These are phyloP conservation scores for Boletus vermiculosoides DNA, from an alignment of 768 basidiomycete species.

Conservation along the genomic window DNA sequence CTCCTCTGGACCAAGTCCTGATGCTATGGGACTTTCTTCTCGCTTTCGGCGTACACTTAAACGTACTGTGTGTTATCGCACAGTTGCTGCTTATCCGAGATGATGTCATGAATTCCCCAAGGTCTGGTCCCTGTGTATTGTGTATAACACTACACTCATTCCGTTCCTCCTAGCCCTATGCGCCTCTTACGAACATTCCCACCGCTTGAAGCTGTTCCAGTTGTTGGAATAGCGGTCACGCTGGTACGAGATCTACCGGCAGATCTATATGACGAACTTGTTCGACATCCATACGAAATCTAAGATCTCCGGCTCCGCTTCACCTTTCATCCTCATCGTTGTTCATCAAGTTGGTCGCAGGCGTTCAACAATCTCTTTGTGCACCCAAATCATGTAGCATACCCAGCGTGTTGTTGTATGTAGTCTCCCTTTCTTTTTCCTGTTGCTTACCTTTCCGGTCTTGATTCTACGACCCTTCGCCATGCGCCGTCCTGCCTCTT, in stretches of 20 bases:
- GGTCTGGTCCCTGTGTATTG: constrained; percentile 47
- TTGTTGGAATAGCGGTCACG: constrained; percentile 91
- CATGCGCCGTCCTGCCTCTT: not conserved
- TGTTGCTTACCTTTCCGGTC: not conserved
- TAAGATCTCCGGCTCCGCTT: constrained; percentile 12
- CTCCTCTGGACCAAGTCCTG: constrained; percentile 91
- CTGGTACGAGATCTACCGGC: constrained; percentile 88
- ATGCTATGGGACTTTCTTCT: constrained; percentile 97
- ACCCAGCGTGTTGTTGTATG: constrained; percentile 17
- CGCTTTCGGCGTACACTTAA: constrained; percentile 94
- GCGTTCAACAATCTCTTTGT: constrained; percentile 9
- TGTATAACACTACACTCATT: not conserved
- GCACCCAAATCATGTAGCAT: constrained; percentile 27
- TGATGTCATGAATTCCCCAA: constrained; percentile 82
- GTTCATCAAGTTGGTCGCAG: constrained; percentile 12
- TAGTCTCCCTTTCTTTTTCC: not conserved
- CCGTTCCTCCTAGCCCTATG: constrained; percentile 69
- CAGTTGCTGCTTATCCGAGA: constrained; percentile 88
- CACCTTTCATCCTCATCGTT: not conserved
- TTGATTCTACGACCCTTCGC: not conserved
- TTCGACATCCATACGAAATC: constrained; percentile 79
- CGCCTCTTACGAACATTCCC: constrained; percentile 91
- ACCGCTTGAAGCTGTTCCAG: constrained; percentile 79
- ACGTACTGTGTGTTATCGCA: constrained; percentile 95
- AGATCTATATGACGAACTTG: constrained; percentile 85